Conservation (phyloP, 2,329 filamentous ascomycete species). For the Penicillium sp. region DNA sequence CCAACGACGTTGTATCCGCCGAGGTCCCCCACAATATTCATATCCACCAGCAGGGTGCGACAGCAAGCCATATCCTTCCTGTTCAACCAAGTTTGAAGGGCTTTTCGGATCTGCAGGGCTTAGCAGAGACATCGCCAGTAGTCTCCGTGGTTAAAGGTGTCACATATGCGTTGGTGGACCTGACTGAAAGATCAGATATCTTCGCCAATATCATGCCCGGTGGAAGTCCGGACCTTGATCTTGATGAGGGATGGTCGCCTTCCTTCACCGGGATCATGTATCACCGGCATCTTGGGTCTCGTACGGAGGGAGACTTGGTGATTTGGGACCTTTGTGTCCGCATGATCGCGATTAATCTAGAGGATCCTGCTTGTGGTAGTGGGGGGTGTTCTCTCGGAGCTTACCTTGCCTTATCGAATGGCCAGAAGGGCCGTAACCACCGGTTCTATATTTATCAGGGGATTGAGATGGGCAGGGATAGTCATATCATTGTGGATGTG, state of each 20-base stretch:
- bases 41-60: constrained; percentile 49
- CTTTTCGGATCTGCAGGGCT: constrained; percentile 7
- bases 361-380: constrained; percentile 64
- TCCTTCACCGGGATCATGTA: constrained; percentile 33
- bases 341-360: constrained; percentile 41
- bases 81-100: background rate
- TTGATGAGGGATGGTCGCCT: constrained; percentile 31
- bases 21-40: constrained; percentile 67
- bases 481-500: constrained; percentile 25
- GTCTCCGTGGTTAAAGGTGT: constrained; percentile 70
- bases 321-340: constrained; percentile 28
- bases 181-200: constrained; percentile 24
- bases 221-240: constrained; percentile 22
- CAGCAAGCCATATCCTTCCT: constrained; percentile 20
- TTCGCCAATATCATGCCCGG: constrained; percentile 20
- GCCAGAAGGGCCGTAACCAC: constrained; percentile 37
- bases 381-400: constrained; percentile 56
- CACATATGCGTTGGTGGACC: constrained; percentile 46
- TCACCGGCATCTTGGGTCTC: constrained; percentile 20
- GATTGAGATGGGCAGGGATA: constrained; percentile 28
- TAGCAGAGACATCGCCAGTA: constrained; percentile 44
- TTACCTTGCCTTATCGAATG: constrained; percentile 50
- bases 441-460: constrained; percentile 56
- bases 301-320: constrained; percentile 17
- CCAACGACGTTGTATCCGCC: constrained; percentile 53